A percentile compares a stretch with the other conserved stretches of the same genome.
Evolutionary conservation across 306 rosid genomes (phyloP).

Genomic region (Sicyos edulis): DNA sequence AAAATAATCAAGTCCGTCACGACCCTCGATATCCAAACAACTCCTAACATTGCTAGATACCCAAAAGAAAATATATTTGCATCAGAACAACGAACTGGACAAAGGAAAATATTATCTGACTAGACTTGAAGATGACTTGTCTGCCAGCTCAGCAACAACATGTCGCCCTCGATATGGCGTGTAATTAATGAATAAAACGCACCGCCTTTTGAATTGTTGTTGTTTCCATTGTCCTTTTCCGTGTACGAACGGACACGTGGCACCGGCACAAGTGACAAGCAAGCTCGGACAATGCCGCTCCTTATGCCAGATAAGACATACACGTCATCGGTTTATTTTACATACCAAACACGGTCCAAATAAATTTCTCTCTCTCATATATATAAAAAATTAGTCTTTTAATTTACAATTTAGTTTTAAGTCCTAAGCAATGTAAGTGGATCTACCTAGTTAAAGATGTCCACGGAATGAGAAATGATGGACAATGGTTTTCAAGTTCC

Average conservation of each 20-base stretch:
- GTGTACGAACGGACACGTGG: background rate
- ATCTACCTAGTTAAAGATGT: background rate
- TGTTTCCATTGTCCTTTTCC: background rate
- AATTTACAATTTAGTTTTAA: background rate
- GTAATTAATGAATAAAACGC: background rate
- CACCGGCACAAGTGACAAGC: background rate
- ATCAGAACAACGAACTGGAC: background rate
- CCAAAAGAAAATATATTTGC: too few species aligned
- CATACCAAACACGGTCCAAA: background rate
- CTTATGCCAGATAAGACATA: background rate
- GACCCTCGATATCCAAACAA: too few species aligned
- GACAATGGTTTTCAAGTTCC: too few species aligned
- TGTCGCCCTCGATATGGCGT: background rate
- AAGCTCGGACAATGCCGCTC: background rate
- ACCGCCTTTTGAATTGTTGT: background rate
- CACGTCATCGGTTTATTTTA: background rate
- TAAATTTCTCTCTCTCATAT: background rate
- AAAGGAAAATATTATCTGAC: background rate
- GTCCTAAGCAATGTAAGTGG: background rate
- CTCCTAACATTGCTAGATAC: too few species aligned
- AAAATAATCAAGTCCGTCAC: too few species aligned
- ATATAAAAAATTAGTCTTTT: background rate
- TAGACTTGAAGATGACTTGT: constrained; percentile 9
- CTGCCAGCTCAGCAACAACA: background rate
- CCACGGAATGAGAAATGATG: too few species aligned